A percentile compares a stretch with the other conserved stretches of the same genome.
phyloP scores from a whole-genome alignment of 1,284 basidiomycete genomes.

The Ganoderma multipileum region DNA sequence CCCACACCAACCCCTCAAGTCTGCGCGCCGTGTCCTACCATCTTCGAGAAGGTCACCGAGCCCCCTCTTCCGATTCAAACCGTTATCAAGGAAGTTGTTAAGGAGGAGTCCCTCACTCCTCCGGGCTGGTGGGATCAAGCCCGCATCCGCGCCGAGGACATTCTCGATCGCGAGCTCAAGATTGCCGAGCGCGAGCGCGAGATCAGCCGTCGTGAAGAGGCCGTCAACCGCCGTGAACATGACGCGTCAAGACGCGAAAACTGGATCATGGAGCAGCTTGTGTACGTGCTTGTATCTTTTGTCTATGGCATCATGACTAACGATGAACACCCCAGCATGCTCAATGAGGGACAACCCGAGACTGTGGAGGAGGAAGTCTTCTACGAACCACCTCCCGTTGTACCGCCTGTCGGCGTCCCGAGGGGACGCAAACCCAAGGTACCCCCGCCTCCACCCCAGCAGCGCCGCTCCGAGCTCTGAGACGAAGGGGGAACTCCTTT shows the following conservation, averaged over 20 bases:
- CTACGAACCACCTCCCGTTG: constrained; percentile 53
- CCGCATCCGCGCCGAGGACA: constrained; percentile 73
- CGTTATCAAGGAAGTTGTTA: constrained; percentile 83
- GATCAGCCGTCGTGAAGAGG: constrained; percentile 82
- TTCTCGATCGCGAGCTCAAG: constrained; percentile 82
- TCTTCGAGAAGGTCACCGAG: constrained; percentile 56
- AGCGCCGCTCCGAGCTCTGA: constrained; percentile 88
- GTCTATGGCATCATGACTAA: background rate
- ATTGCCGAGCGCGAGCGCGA: constrained; percentile 84
- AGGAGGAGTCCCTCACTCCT: constrained; percentile 77
- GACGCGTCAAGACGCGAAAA: constrained; percentile 82
- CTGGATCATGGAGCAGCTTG: constrained; percentile 90
- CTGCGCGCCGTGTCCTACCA: constrained; percentile 66
- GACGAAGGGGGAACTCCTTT: constrained; percentile 79
- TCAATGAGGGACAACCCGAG: constrained; percentile 66
- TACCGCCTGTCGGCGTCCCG: constrained; percentile 38
- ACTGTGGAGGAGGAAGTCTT: constrained; percentile 81
- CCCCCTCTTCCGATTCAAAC: constrained; percentile 68
- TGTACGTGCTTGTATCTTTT: constrained; percentile 54
- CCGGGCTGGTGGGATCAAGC: constrained; percentile 75
- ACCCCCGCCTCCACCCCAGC: constrained; percentile 74
- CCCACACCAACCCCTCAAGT: constrained; percentile 27
- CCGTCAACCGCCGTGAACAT: constrained; percentile 80
- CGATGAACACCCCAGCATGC: constrained; percentile 55
- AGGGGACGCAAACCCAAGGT: constrained; percentile 84